A percentile compares a stretch with the other conserved stretches of the same genome.
Conservation (phyloP, 225 moss, liverwort and hornwort genomes). For the Anthoceros angustus region DNA sequence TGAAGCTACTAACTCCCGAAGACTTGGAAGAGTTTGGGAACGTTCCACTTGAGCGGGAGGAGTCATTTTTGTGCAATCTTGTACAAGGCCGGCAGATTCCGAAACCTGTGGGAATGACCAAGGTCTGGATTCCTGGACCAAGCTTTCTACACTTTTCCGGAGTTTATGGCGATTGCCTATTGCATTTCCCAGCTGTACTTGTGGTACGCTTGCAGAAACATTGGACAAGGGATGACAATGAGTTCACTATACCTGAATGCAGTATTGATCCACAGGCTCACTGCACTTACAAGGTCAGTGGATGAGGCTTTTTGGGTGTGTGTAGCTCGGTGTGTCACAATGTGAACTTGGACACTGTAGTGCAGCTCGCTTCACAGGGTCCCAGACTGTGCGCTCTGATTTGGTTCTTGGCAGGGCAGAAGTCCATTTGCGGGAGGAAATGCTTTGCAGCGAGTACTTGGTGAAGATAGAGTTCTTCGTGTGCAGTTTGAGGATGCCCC, state of each 20-base stretch:
- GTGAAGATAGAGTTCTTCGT: not conserved
- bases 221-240: not conserved
- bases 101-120: not conserved
- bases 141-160: not conserved
- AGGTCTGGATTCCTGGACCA: not conserved
- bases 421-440: not conserved
- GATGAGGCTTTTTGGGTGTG: not conserved
- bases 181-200: not conserved
- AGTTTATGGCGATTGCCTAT: not conserved
- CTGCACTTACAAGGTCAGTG: not conserved
- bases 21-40: not conserved
- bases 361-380: too few species aligned
- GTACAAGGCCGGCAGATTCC: not conserved
- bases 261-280: not conserved
- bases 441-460: not conserved
- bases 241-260: not conserved
- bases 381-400: too few species aligned
- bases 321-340: too few species aligned
- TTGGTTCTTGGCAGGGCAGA: not conserved
- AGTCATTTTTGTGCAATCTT: constrained; percentile 1
- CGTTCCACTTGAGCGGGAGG: not conserved
- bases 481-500: not conserved
- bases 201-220: not conserved
- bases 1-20: not conserved
- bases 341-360: too few species aligned